These are phyloP conservation scores for Trifolium dubium DNA, from an alignment of 306 rosid species.

Conservation along the genomic window DNA sequence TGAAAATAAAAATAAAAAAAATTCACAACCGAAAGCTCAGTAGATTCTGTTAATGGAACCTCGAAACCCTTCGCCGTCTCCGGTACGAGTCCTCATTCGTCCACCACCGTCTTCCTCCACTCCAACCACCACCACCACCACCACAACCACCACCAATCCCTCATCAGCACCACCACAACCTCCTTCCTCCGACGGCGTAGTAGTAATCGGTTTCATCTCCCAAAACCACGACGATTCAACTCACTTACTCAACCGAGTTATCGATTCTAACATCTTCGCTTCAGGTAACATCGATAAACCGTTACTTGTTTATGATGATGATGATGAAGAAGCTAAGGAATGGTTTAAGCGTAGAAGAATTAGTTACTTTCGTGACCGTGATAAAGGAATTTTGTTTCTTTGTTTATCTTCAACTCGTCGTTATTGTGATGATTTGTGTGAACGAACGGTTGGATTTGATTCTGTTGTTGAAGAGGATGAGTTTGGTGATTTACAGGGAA, in stretches of 20 bases:
- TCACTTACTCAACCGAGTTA: slow-evolving; percentile 74
- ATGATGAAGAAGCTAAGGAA: slow-evolving; percentile 57
- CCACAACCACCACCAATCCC: slow-evolving; percentile 50
- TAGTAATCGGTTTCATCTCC: slow-evolving; percentile 82
- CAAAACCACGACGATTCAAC: slow-evolving; percentile 57
- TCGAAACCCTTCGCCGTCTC: slow-evolving; percentile 50
- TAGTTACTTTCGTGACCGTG: slow-evolving; percentile 67
- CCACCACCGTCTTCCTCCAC: slow-evolving; percentile 53
- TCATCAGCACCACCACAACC: slow-evolving; percentile 38
- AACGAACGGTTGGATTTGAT: slow-evolving; percentile 55
- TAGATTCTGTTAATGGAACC: slow-evolving; percentile 49
- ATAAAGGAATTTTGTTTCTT: slow-evolving; percentile 70
- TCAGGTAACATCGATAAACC: slow-evolving; percentile 64
- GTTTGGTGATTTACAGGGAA: slow-evolving; percentile 76
- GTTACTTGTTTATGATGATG: slow-evolving; percentile 38
- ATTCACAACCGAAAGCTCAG: not conserved
- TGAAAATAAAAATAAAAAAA: not conserved
- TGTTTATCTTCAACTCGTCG: slow-evolving; percentile 53
- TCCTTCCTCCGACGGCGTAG: slow-evolving; percentile 66
- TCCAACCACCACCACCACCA: not conserved
- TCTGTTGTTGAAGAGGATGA: slow-evolving; percentile 66
- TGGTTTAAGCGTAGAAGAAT: slow-evolving; percentile 77
- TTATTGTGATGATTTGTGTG: slow-evolving; percentile 41
- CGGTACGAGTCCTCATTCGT: slow-evolving; percentile 75
- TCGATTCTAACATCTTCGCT: slow-evolving; percentile 81